These are phyloP conservation scores for Poa annua DNA, from an alignment of 176 grass and related monocot genomes.

Conservation along the genomic window DNA sequence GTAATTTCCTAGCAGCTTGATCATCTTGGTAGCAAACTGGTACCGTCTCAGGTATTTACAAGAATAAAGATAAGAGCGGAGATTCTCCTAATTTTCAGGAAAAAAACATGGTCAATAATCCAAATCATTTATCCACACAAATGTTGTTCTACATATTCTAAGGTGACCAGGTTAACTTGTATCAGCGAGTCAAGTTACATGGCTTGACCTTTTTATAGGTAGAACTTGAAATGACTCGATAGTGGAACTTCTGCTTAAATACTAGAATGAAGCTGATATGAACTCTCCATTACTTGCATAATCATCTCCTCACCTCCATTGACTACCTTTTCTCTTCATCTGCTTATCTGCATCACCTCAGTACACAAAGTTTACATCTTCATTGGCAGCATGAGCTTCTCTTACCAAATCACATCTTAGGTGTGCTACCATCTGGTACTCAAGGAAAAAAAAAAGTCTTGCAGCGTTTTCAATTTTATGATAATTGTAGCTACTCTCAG, in stretches of 20 bases:
- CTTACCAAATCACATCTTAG: conserved; percentile 11
- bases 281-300: neutral
- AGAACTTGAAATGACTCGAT: neutral
- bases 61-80: too few relatives aligned
- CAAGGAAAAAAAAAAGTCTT: conserved; percentile 16
- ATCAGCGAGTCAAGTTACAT: neutral
- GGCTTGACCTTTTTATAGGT: neutral
- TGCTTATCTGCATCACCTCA: neutral
- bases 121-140: neutral
- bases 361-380: conserved; percentile 1
- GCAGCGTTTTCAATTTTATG: conserved; percentile 36
- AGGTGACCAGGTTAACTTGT: too few relatives aligned
- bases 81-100: too few relatives aligned
- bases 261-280: neutral
- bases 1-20: too few relatives aligned
- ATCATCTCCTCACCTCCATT: neutral
- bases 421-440: conserved; percentile 20
- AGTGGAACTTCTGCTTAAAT: neutral
- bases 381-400: conserved; percentile 24
- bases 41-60: too few relatives aligned
- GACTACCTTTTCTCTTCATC: conserved; percentile 33
- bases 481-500: conserved; percentile 34
- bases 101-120: too few relatives aligned
- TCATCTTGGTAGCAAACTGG: too few relatives aligned
- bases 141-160: neutral